Percentiles rank a stretch among this genome's conserved stretches.
Evolutionary conservation across 495 filamentous ascomycete genomes (phyloP).

Genomic region (Penicillium bialowiezense): DNA sequence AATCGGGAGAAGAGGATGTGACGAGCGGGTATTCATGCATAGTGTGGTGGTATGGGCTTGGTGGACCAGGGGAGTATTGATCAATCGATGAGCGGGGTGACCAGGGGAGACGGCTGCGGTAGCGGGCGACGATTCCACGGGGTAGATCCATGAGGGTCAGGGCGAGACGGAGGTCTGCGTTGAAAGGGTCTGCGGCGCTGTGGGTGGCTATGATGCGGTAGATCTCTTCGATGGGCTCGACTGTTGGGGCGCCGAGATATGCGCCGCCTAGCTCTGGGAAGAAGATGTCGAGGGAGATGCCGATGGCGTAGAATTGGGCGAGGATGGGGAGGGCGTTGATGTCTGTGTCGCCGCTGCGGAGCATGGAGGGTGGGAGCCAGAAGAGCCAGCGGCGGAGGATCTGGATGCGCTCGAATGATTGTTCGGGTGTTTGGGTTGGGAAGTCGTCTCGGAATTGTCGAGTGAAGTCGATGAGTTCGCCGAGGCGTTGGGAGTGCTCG

Average conservation of each 20-base stretch:
- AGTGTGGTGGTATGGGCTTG: slow-evolving; percentile 37
- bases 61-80: slow-evolving; percentile 34
- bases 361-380: slow-evolving; percentile 81
- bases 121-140: slow-evolving; percentile 32
- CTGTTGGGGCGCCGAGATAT: slow-evolving; percentile 75
- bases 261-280: slow-evolving; percentile 88
- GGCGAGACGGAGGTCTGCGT: slow-evolving; percentile 33
- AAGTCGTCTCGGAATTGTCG: slow-evolving; percentile 72
- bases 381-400: slow-evolving; percentile 88
- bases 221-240: slow-evolving; percentile 76
- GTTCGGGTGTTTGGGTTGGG: slow-evolving; percentile 67
- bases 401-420: slow-evolving; percentile 85
- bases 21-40: slow-evolving; percentile 35
- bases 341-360: slow-evolving; percentile 48
- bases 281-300: slow-evolving; percentile 80
- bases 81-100: slow-evolving; percentile 40
- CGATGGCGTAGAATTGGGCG: slow-evolving; percentile 87
- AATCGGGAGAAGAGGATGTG: slow-evolving; percentile 37
- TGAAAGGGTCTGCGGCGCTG: slow-evolving; percentile 34
- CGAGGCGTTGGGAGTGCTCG: slow-evolving; percentile 69
- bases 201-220: slow-evolving; percentile 50
- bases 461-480: slow-evolving; percentile 78
- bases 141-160: slow-evolving; percentile 40
- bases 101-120: slow-evolving; percentile 36
- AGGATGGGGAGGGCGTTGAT: slow-evolving; percentile 56